Conservation (phyloP, 2,329 filamentous ascomycete species). For the Elsinoe fawcettii region DNA sequence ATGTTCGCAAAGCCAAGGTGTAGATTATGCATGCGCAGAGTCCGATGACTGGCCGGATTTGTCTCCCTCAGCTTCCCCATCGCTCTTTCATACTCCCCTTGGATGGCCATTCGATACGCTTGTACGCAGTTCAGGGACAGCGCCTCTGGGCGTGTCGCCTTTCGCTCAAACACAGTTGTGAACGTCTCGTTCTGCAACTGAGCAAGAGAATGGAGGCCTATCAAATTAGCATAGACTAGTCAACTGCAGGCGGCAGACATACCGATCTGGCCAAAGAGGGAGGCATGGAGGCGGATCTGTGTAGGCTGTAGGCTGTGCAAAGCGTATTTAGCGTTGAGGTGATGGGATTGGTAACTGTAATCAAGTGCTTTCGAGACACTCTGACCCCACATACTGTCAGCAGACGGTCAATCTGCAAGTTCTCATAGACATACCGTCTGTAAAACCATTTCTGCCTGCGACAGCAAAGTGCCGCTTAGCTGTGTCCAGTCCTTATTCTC, state of each 20-base stretch:
- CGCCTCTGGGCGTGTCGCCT: constrained; percentile 65
- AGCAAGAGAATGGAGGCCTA: constrained; percentile 50
- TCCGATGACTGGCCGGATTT: constrained; percentile 55
- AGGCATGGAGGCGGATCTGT: constrained; percentile 63
- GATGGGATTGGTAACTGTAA: constrained; percentile 71
- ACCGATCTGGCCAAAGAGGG: constrained; percentile 71
- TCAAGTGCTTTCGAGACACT: constrained; percentile 59
- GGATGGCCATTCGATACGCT: constrained; percentile 57
- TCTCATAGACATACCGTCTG: constrained; percentile 61
- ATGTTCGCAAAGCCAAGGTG: constrained; percentile 60
- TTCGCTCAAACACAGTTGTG: constrained; percentile 60
- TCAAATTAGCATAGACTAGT: neutral
- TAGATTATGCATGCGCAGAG: constrained; percentile 70
- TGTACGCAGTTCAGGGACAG: constrained; percentile 66
- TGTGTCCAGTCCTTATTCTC: constrained; percentile 15
- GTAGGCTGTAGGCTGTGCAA: constrained; percentile 65
- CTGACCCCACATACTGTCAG: constrained; percentile 41
- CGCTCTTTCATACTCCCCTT: constrained; percentile 64
- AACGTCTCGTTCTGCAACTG: constrained; percentile 63
- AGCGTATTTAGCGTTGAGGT: constrained; percentile 70
- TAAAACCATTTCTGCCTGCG: constrained; percentile 73
- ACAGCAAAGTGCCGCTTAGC: constrained; percentile 10
- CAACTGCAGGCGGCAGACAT: constrained; percentile 23
- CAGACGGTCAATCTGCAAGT: neutral
- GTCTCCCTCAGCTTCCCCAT: constrained; percentile 53